These are phyloP conservation scores for Leccinellum albellum DNA, from an alignment of 768 basidiomycete species.

Conservation along the genomic window DNA sequence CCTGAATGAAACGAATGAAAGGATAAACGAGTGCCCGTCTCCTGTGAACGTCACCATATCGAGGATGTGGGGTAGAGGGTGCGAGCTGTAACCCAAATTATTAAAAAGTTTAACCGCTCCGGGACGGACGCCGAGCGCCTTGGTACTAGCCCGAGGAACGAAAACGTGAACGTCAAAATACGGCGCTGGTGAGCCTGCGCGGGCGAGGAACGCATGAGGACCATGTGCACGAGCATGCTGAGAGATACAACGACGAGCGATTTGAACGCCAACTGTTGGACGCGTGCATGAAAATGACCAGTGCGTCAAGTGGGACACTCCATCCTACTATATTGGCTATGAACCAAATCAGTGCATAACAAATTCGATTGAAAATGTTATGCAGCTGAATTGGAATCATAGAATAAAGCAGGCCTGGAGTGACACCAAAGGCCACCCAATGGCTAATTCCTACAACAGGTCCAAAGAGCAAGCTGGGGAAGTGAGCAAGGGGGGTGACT, in stretches of 20 bases:
- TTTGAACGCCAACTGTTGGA: neutral
- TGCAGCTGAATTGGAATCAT: constrained; percentile 37
- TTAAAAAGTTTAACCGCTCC: constrained; percentile 24
- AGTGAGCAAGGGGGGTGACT: neutral
- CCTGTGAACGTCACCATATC: constrained; percentile 1
- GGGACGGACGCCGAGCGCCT: neutral
- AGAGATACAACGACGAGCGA: neutral
- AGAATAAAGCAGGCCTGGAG: constrained; percentile 31
- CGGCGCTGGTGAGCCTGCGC: neutral
- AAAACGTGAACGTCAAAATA: neutral
- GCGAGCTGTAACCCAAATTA: constrained; percentile 19
- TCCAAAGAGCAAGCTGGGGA: constrained; percentile 1
- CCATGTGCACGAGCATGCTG: neutral
- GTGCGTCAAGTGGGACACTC: constrained; percentile 35
- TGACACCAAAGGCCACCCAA: constrained; percentile 29
- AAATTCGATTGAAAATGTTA: constrained; percentile 34
- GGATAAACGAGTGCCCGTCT: neutral
- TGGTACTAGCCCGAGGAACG: neutral
- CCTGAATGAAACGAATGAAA: neutral
- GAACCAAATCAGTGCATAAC: constrained; percentile 44
- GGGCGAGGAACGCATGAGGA: too few species aligned
- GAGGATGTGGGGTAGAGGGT: constrained; percentile 17
- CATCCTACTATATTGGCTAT: constrained; percentile 54
- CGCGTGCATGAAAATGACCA: constrained; percentile 6
- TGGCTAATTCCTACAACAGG: constrained; percentile 8